A percentile compares a stretch with the other conserved stretches of the same genome.
phyloP scores from a whole-genome alignment of 164 flowering plant species.

The Umbellularia californica region DNA sequence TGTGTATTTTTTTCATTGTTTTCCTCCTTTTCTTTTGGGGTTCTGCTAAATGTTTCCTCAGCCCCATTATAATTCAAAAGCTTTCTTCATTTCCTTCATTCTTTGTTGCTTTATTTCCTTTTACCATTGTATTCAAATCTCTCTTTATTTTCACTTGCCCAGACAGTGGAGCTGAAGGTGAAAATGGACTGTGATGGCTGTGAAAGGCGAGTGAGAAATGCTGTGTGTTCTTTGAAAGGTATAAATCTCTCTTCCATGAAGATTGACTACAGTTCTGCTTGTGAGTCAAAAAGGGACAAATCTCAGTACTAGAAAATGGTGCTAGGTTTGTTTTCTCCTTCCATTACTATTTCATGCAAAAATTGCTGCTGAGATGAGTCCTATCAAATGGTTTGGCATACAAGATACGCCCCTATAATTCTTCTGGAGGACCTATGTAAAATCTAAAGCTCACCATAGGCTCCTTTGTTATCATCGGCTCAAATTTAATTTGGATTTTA shows the following conservation, averaged over 20 bases:
- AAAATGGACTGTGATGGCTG: conserved; percentile 79
- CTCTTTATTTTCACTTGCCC: conserved; percentile 6
- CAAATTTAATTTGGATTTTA: no score
- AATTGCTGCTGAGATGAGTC: neutral
- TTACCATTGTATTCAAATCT: neutral
- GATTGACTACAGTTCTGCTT: no score
- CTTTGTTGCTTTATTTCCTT: no score
- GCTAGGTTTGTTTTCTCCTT: neutral
- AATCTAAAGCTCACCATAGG: no score
- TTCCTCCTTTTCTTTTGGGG: neutral
- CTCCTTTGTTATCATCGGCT: no score
- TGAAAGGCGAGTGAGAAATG: conserved; percentile 55
- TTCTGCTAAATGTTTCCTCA: neutral
- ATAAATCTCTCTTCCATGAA: neutral
- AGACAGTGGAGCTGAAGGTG: conserved; percentile 83
- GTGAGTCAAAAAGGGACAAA: no score
- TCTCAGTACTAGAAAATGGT: no score
- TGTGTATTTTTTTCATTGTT: neutral
- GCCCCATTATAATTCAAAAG: neutral
- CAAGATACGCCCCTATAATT: neutral
- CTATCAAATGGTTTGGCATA: neutral
- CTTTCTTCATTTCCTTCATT: conserved; percentile 4
- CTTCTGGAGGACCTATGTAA: no score
- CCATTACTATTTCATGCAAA: neutral
- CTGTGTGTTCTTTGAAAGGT: conserved; percentile 66